These are phyloP conservation scores for Chlorella sp. DNA, from an alignment of 139 green algal genomes.

Conservation along the genomic window DNA sequence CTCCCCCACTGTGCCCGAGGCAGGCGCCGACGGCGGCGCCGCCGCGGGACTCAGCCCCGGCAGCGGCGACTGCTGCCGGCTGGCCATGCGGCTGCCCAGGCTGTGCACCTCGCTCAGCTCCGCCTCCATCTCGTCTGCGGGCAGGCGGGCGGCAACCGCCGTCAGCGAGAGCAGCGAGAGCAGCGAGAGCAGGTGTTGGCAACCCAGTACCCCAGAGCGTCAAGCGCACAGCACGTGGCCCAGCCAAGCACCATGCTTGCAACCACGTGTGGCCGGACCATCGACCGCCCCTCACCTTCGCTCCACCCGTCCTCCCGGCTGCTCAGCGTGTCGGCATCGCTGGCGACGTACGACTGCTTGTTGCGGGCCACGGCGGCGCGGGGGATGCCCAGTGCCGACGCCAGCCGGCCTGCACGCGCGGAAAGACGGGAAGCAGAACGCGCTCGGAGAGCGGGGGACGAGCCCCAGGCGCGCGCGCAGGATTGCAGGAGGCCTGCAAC, in stretches of 20 bases:
- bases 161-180: no score
- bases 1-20: no score
- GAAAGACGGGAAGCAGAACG: neutral
- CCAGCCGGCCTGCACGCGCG: slow-evolving; percentile 11
- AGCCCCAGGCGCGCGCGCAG: neutral
- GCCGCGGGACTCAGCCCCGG: no score
- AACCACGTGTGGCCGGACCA: no score
- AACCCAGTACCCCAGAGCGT: no score
- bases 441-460: neutral
- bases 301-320: slow-evolving; percentile 24
- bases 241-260: no score
- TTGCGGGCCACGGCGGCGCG: slow-evolving; percentile 16
- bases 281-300: slow-evolving; percentile 1
- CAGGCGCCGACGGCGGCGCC: no score
- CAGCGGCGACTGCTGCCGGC: no score
- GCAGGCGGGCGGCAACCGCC: neutral
- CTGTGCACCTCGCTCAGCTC: slow-evolving; percentile 20
- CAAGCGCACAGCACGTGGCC: no score
- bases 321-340: slow-evolving; percentile 21
- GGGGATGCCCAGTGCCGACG: slow-evolving; percentile 13
- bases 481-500: neutral
- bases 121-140: slow-evolving; percentile 10
- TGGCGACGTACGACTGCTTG: neutral
- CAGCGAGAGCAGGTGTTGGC: no score
- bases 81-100: slow-evolving; percentile 23